These are phyloP conservation scores for Trichoderma sp. DNA, from an alignment of 2,329 filamentous ascomycete species.

Conservation along the genomic window DNA sequence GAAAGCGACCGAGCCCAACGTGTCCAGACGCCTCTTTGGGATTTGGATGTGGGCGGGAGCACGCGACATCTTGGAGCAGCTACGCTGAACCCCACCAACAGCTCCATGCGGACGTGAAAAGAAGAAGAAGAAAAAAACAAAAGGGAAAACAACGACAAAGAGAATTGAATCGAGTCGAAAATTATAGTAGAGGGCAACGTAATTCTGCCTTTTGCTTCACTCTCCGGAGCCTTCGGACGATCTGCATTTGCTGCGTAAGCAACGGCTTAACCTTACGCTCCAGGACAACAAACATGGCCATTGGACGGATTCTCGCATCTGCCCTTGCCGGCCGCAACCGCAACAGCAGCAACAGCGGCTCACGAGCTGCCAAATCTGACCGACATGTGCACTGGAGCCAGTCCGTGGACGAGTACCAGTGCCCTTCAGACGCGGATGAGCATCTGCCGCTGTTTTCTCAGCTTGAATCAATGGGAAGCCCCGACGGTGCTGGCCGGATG, in stretches of 20 bases:
- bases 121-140: neutral
- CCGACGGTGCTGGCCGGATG: neutral
- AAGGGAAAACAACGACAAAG: neutral
- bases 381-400: constrained; percentile 26
- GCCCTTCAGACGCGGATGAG: neutral
- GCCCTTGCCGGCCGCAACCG: constrained; percentile 6
- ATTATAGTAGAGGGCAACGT: neutral
- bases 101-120: neutral
- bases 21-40: neutral
- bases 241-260: neutral
- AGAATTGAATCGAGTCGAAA: neutral
- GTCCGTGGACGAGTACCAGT: constrained; percentile 6
- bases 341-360: neutral
- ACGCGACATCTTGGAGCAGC: constrained; percentile 19
- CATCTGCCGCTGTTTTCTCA: constrained; percentile 25
- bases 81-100: neutral
- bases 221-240: neutral
- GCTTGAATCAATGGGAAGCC: neutral
- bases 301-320: neutral
- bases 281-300: neutral
- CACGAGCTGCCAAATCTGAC: constrained; percentile 6
- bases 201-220: neutral
- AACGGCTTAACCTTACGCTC: neutral
- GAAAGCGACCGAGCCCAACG: neutral
- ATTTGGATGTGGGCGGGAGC: constrained; percentile 1